A percentile compares a stretch with the other conserved stretches of the same genome.
phyloP scores from a whole-genome alignment of 2,329 filamentous ascomycete species.

The Daldinia sp. region DNA sequence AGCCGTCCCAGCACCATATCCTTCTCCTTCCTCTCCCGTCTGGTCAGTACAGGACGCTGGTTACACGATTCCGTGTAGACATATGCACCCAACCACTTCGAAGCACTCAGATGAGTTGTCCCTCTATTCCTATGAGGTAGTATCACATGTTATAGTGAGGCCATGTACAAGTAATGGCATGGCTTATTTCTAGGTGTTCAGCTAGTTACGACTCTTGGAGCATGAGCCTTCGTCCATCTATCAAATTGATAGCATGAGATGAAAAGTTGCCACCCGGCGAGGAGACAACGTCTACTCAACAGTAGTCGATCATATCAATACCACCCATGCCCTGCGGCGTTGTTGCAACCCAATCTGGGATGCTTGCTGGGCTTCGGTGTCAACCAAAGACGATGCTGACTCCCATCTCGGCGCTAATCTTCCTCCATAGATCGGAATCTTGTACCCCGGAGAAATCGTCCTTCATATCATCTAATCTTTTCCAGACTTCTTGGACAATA shows the following conservation, averaged over 20 bases:
- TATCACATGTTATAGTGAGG: slow-evolving; percentile 9
- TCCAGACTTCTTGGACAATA: slow-evolving; percentile 72
- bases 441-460: slow-evolving; percentile 43
- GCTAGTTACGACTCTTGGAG: slow-evolving; percentile 4
- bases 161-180: slow-evolving; percentile 4
- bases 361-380: slow-evolving; percentile 35
- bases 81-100: slow-evolving; percentile 30
- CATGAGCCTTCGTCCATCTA: not conserved
- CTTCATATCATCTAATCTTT: slow-evolving; percentile 58
- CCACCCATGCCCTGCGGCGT: slow-evolving; percentile 3
- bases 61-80: slow-evolving; percentile 31
- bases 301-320: slow-evolving; percentile 10
- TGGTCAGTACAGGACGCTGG: slow-evolving; percentile 18
- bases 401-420: slow-evolving; percentile 69
- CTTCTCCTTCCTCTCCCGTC: slow-evolving; percentile 15
- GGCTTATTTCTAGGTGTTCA: slow-evolving; percentile 10
- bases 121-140: slow-evolving; percentile 7
- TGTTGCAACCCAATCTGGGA: not conserved
- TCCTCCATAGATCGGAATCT: slow-evolving; percentile 64
- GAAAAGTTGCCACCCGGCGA: slow-evolving; percentile 6
- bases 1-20: slow-evolving; percentile 17
- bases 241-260: slow-evolving; percentile 12
- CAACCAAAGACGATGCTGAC: slow-evolving; percentile 71
- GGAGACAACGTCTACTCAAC: not conserved
- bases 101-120: slow-evolving; percentile 14